phyloP scores from a whole-genome alignment of 345 rosid species.

The Noccaea caerulescens region DNA sequence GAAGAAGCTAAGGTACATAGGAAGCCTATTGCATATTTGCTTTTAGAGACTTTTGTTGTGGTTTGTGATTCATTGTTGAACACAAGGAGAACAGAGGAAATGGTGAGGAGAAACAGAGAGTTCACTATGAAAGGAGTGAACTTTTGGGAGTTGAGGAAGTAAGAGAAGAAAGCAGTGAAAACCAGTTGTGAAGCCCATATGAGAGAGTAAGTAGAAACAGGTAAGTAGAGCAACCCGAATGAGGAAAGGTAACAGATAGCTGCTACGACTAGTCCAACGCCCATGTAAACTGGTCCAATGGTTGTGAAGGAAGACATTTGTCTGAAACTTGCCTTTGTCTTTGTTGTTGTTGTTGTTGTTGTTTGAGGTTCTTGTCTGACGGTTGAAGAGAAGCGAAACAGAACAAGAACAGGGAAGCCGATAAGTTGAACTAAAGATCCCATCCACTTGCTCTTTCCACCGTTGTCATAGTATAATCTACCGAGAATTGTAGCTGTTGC shows the following conservation, averaged over 20 bases:
- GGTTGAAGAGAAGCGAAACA: constrained; percentile 38
- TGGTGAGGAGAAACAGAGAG: constrained; percentile 47
- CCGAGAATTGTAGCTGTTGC: constrained; percentile 44
- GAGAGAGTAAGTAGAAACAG: constrained; percentile 50
- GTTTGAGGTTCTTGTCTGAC: too few species aligned
- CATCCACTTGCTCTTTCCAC: constrained; percentile 57
- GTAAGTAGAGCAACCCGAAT: constrained; percentile 47
- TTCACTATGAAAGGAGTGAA: constrained; percentile 49
- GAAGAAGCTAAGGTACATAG: constrained; percentile 51
- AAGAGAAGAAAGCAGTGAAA: constrained; percentile 54
- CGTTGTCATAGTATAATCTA: constrained; percentile 50
- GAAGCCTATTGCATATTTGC: constrained; percentile 44
- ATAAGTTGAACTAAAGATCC: constrained; percentile 40
- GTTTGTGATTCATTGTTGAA: constrained; percentile 30
- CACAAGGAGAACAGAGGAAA: constrained; percentile 53
- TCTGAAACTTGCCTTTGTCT: neutral
- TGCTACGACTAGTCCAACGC: constrained; percentile 6
- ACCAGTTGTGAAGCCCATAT: constrained; percentile 46
- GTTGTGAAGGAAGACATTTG: neutral
- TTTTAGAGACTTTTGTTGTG: constrained; percentile 17
- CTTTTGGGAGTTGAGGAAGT: constrained; percentile 46
- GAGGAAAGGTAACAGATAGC: constrained; percentile 36
- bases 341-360: too few species aligned
- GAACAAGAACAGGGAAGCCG: constrained; percentile 55
- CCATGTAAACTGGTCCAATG: constrained; percentile 1